Base-by-base conservation (phyloP, 139 green algal genomes). In the Chlorella sp. region DNA sequence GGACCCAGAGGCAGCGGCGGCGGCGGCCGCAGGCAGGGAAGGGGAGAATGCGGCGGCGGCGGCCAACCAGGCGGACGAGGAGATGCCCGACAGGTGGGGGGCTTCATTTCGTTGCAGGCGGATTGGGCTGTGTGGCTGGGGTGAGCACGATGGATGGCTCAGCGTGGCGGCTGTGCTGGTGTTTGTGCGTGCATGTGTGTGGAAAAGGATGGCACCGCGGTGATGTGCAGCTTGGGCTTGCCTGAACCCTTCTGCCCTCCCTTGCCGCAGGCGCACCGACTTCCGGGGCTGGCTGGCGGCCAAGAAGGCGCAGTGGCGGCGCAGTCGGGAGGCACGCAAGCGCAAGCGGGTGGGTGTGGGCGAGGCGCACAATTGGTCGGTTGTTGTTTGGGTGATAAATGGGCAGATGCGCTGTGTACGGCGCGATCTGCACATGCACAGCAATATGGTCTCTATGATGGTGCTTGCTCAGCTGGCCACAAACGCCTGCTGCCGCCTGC, bases 291-390 rank as follows among this genome's bases (percentile, higher is more conserved):
- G 96, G 96, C 87, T 98, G 79, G 67, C 82, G n/a, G 82, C 87
- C 58, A 92, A 95, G 84, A 98, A 98, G 92, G 36, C 74, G 1
- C 85, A 87, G 73, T 98, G 96, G 96, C 87, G 87, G 4, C 73
- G 51, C 1, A 70, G 82, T 8, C 84, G 92, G 3, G 75, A 86
- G 48, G 88, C 90, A 40, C 76, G 88, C 38, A 95, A 93, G 85
- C 81, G 85, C 22, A 91, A 89, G 84, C 88, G 91, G 36, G 73
- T 88, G 48, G 88, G 91, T 38, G 46, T 13, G 11, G 11, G 11
- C 11, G n/a, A n/a, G n/a, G n/a, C n/a, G n/a, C n/a, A n/a, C n/a
- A n/a, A n/a, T n/a, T n/a, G n/a, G n/a, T n/a, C n/a, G n/a, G n/a
- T n/a, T n/a, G n/a, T n/a, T n/a, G n/a, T n/a, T n/a, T n/a, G n/a